Conservation (phyloP, 2,329 filamentous ascomycete species). For the Epichloe sp. region DNA sequence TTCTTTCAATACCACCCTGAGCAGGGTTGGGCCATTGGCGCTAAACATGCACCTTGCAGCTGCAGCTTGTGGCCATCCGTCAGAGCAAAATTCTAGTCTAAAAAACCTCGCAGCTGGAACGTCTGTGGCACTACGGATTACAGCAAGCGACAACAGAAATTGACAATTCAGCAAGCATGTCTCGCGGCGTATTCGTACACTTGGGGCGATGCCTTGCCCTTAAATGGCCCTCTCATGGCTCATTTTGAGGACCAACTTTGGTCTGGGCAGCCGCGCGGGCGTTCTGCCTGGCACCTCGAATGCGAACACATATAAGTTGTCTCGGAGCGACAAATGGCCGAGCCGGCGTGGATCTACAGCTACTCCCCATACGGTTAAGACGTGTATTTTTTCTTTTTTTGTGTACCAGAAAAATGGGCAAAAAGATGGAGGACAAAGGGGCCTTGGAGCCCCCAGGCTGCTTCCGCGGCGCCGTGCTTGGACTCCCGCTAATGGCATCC, state of each 20-base stretch:
- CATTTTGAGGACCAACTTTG: neutral
- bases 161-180: neutral
- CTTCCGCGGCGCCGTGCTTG: constrained; percentile 13
- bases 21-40: constrained; percentile 7
- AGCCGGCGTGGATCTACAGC: constrained; percentile 3
- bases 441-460: constrained; percentile 5
- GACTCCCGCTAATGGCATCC: constrained; percentile 11
- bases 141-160: neutral
- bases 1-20: constrained; percentile 7
- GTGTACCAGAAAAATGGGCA: neutral
- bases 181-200: neutral
- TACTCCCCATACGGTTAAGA: constrained; percentile 5
- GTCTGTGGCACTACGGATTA: neutral
- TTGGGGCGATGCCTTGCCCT: neutral
- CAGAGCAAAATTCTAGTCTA: constrained; percentile 1
- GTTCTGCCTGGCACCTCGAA: neutral
- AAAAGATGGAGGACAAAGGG: neutral
- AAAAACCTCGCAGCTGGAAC: constrained; percentile 4
- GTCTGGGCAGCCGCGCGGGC: no score
- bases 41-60: constrained; percentile 3
- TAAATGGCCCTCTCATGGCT: neutral
- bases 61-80: neutral
- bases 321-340: constrained; percentile 2
- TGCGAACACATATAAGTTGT: neutral
- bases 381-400: no score